Base-by-base conservation (phyloP, 1,284 basidiomycete genomes). In the Tilletiopsis washingtonensis region DNA sequence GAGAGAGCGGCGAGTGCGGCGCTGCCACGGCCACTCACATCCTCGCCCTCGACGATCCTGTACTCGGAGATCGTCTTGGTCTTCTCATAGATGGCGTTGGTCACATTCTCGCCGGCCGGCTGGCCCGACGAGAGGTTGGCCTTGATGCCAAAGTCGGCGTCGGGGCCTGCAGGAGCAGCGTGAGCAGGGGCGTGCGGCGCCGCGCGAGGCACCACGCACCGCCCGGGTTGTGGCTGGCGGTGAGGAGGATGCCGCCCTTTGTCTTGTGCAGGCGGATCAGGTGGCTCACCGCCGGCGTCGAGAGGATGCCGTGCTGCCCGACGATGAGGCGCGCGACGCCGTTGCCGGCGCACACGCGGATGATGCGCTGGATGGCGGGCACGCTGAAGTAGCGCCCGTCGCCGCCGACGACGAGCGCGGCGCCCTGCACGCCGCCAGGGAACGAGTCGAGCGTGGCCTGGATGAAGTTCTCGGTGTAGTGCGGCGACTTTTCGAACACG, bases 381-480 rank as follows among this genome's bases (percentile, higher is more conserved):
- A 86, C 84, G 29, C 85, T 85, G 77, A 88, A 94, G 81, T 81
- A 98, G 53, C 93, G 88, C 37, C 94, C 93, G 75, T 98, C 94
- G 56, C 93, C 94, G 49, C 93, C 93, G 66, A 98, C 83, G 65
- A 97, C 93, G 59, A 98, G 80, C 11, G 91, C 96, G 53, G 84
- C 77, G 51, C 77, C 78, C 59, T 77, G 68, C 7, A 77, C 79
- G 32, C 84, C 89, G 43, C 84, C 82, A 14, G 84, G 80, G 76
- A 97, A 88, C 49, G 91, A 87, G 67, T 88, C 84, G 64, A 98
- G 83, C 76, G 91, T 98, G 63, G 91, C 79, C 76, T 97, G 93
- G 53, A 97, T 76, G 71, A 98, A 98, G 81, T 98, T 98, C 77
- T 98, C 93, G 41, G 94, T 98, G 79, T 98, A 98, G 78, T 97